Evolutionary conservation across 805 yeast genomes (phyloP), one percentile per base, ranked within the genome.

Genomic region (Yarrowia yakushimensis): DNA sequence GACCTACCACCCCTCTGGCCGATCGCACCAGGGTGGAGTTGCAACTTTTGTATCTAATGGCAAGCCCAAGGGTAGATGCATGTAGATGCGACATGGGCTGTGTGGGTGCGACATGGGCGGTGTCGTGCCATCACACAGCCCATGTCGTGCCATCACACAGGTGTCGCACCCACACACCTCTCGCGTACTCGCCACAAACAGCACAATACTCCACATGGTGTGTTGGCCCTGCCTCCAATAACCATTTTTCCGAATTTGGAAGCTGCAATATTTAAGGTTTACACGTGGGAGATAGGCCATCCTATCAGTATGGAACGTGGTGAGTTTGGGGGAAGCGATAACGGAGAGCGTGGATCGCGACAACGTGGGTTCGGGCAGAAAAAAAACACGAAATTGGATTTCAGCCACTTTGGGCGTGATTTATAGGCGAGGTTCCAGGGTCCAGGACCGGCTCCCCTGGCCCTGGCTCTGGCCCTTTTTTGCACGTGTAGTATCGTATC

Each of bases 221-320:
- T 17, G 6, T n/a, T 39, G 17, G 13, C 17, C 9, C 12, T 13
- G 13, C 13, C 4, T 3, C 17, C 36, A 8, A 34, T 34, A 33
- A 34, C 10, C 20, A 4, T 11, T 2, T 36, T 36, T 37, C 42
- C 42, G n/a, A 37, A 37, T 20, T 12, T 9, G 42, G 42, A 37
- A 18, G 13, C 2, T 18, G 22, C 17, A 13, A 34, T 34, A 34
- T 34, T 34, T 33, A 33, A 22, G 41, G 11, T 41, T 33, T n/a
- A 11, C 57, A 48, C 57, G 57, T 48, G 57, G 57, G 57, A 33
- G 22, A 20, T 33, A 10, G 57, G 30, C 57, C 41, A 41, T 23
- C 37, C 41, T 31, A 48, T 31, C 57, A 48, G 41, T 23, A 22
- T 20, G 30, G 41, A 48, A 48, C 37, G 41, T 48, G 57, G 36